phyloP scores from a whole-genome alignment of 2,329 filamentous ascomycete genomes.

The Bimuria novae-zelandiae region DNA sequence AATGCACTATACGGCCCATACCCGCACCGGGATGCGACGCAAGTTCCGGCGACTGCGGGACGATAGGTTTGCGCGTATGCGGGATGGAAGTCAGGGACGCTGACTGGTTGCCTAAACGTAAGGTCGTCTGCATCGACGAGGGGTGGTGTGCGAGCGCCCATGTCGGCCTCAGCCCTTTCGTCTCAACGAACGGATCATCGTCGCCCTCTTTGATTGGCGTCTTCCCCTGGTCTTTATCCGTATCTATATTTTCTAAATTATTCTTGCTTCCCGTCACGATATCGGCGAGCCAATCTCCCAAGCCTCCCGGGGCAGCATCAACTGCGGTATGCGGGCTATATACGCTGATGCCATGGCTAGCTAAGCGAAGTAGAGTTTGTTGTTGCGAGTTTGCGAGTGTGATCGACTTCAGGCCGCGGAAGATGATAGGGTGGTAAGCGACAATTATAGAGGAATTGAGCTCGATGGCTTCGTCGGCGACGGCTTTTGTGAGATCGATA shows the following conservation, averaged over 20 bases:
- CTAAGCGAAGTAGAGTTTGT: conserved; percentile 77
- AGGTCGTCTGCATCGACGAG: conserved; percentile 44
- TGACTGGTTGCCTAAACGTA: conserved; percentile 39
- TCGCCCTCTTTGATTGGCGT: conserved; percentile 16
- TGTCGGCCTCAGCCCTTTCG: conserved; percentile 47
- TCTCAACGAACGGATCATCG: conserved; percentile 45
- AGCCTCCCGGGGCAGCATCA: conserved; percentile 80
- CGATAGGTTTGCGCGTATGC: conserved; percentile 60
- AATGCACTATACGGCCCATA: conserved; percentile 65
- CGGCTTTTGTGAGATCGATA: conserved; percentile 86
- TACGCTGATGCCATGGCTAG: conserved; percentile 86
- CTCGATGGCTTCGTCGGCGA: conserved; percentile 86
- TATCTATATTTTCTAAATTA: conserved; percentile 4
- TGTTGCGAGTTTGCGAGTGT: conserved; percentile 87
- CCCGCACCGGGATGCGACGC: conserved; percentile 56
- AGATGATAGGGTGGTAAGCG: conserved; percentile 97
- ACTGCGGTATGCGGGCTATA: conserved; percentile 96
- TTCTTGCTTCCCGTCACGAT: conserved; percentile 68
- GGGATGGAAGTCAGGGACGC: conserved; percentile 22
- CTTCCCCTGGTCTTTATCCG: conserved; percentile 8
- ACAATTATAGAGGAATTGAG: conserved; percentile 78
- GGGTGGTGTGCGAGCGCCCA: conserved; percentile 55
- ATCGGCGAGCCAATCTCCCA: conserved; percentile 94
- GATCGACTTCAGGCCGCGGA: conserved; percentile 86
- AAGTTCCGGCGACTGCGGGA: conserved; percentile 50